A percentile compares a stretch with the other conserved stretches of the same genome.
These are phyloP conservation scores for Vanderwaltozyma polyspora DNA, from an alignment of 805 yeast genomes.

Conservation along the genomic window DNA sequence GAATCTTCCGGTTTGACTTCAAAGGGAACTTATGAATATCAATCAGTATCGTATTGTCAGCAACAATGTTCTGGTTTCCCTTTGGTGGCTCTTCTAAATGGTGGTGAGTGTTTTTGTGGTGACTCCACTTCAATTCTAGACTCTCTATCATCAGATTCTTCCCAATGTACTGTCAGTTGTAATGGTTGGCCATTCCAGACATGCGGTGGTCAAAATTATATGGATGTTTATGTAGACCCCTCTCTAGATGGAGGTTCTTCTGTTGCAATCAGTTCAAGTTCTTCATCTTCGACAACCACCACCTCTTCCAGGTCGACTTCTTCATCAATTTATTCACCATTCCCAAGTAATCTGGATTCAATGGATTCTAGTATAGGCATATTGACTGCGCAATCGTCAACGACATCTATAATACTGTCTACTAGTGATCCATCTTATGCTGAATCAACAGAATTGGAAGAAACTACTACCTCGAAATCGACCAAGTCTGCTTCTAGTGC, in stretches of 20 bases:
- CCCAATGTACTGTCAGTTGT: constrained; percentile 39
- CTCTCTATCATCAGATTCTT: constrained; percentile 29
- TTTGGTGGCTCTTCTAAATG: constrained; percentile 42
- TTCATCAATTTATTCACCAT: constrained; percentile 7
- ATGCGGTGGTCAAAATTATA: constrained; percentile 52
- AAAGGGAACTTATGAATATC: constrained; percentile 42
- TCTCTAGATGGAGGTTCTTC: constrained; percentile 7
- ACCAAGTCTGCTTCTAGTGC: neutral
- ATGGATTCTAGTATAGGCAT: neutral
- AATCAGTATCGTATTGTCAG: constrained; percentile 49
- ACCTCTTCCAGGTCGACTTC: neutral
- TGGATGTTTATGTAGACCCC: constrained; percentile 34
- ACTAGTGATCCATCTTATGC: constrained; percentile 9
- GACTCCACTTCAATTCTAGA: constrained; percentile 34
- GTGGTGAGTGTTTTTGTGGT: constrained; percentile 61
- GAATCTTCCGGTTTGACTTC: constrained; percentile 17
- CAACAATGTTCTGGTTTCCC: constrained; percentile 38
- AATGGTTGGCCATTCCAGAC: constrained; percentile 48
- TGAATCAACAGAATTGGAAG: neutral
- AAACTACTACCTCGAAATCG: neutral
- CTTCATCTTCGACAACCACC: constrained; percentile 3
- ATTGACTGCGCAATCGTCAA: neutral
- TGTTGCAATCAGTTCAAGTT: neutral
- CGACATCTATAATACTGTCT: constrained; percentile 2
- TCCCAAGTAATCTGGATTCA: constrained; percentile 2